A percentile compares a stretch with the other conserved stretches of the same genome.
Conservation (phyloP, 495 filamentous ascomycete species). For the Penicillium malachiteum region DNA sequence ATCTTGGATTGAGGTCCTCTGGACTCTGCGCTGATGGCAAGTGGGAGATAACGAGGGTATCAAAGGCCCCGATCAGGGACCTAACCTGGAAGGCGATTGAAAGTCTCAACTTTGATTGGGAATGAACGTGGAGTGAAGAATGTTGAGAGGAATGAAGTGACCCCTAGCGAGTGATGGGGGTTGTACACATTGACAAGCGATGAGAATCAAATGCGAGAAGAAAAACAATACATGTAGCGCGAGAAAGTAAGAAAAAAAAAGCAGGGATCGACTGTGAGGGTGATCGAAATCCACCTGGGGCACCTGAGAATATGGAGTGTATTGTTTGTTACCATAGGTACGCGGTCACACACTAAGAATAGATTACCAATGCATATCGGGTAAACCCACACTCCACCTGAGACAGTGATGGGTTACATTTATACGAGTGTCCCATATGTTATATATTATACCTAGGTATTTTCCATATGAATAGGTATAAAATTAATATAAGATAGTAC, state of each 20-base stretch:
- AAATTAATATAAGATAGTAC: too few species aligned
- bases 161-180: constrained; percentile 17
- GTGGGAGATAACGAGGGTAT: constrained; percentile 19
- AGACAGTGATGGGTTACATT: background rate
- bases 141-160: constrained; percentile 24
- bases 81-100: constrained; percentile 1
- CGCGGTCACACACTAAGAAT: constrained; percentile 12
- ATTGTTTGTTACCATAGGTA: constrained; percentile 7
- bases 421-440: background rate
- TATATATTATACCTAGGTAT: too few species aligned
- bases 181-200: constrained; percentile 6
- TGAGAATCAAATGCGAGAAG: background rate
- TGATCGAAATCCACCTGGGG: background rate
- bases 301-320: background rate
- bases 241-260: constrained; percentile 3
- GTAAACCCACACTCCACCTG: constrained; percentile 7
- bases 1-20: constrained; percentile 26
- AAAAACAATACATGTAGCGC: background rate
- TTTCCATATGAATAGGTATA: too few species aligned
- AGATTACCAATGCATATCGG: constrained; percentile 2
- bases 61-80: constrained; percentile 3
- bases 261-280: background rate
- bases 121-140: constrained; percentile 30
- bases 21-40: constrained; percentile 19
- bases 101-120: constrained; percentile 11